A percentile compares a stretch with the other conserved stretches of the same genome.
Evolutionary conservation across 805 yeast species (phyloP).

Genomic region (Lipomyces japonicus): DNA sequence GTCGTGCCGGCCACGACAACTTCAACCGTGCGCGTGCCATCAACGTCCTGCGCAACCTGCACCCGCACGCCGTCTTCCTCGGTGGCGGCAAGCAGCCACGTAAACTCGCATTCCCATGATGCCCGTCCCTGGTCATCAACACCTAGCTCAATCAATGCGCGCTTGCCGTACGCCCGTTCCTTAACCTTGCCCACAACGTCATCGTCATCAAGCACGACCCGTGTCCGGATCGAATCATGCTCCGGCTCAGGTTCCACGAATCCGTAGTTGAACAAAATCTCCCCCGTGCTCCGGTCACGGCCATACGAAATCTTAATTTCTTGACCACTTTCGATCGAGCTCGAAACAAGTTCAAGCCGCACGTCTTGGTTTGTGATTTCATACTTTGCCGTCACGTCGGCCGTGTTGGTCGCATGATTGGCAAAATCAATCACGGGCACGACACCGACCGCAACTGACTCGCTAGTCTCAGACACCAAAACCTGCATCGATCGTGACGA

Average conservation of each 20-base stretch:
- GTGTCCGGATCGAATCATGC: slow-evolving; percentile 17
- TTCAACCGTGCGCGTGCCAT: slow-evolving; percentile 12
- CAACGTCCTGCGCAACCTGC: slow-evolving; percentile 7
- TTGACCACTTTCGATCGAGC: slow-evolving; percentile 12
- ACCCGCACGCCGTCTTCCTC: slow-evolving; percentile 19
- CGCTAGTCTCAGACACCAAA: slow-evolving; percentile 18
- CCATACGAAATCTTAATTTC: slow-evolving; percentile 41
- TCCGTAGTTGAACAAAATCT: slow-evolving; percentile 42
- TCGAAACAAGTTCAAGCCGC: slow-evolving; percentile 7
- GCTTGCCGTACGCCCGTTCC: slow-evolving; percentile 14
- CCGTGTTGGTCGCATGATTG: slow-evolving; percentile 41
- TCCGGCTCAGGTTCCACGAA: slow-evolving; percentile 31
- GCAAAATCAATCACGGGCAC: slow-evolving; percentile 56
- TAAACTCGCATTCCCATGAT: slow-evolving; percentile 25
- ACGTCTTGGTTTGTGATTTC: slow-evolving; percentile 40
- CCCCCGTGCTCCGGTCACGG: slow-evolving; percentile 36
- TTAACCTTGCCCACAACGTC: slow-evolving; percentile 6
- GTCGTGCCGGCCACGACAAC: slow-evolving; percentile 4
- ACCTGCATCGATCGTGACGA: slow-evolving; percentile 39
- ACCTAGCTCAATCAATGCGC: slow-evolving; percentile 13
- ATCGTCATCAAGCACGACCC: slow-evolving; percentile 7
- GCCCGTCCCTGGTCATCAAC: slow-evolving; percentile 3
- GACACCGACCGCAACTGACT: slow-evolving; percentile 40
- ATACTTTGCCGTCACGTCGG: slow-evolving; percentile 36
- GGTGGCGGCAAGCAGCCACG: slow-evolving; percentile 21